Evolutionary conservation across 805 yeast species (phyloP).

Genomic region (Myxozyma neotropica): DNA sequence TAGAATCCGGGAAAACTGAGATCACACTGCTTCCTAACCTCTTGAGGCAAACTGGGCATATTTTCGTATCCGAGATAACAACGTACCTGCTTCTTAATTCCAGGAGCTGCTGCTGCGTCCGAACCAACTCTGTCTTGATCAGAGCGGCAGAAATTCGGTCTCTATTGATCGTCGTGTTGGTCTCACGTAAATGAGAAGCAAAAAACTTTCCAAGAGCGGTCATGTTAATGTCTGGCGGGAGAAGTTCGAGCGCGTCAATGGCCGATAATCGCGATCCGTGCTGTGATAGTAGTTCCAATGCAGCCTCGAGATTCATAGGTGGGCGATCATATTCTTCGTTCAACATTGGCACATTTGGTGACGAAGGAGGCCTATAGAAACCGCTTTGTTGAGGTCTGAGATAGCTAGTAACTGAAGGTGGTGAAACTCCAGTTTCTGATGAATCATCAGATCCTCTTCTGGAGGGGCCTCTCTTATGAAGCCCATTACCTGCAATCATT

Average conservation of each 20-base stretch:
- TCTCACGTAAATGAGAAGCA: slow-evolving; percentile 48
- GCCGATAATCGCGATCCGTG: slow-evolving; percentile 56
- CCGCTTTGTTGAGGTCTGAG: slow-evolving; percentile 6
- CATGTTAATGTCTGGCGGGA: slow-evolving; percentile 58
- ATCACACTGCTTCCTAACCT: slow-evolving; percentile 58
- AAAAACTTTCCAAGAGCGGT: slow-evolving; percentile 50
- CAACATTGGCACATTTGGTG: not conserved
- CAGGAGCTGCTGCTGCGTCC: slow-evolving; percentile 50
- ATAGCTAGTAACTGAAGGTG: slow-evolving; percentile 4
- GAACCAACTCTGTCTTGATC: slow-evolving; percentile 56
- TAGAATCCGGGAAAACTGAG: slow-evolving; percentile 50
- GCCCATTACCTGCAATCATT: not conserved
- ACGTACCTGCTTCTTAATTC: slow-evolving; percentile 45
- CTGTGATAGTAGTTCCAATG: slow-evolving; percentile 47
- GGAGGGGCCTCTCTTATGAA: not conserved
- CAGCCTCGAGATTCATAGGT: slow-evolving; percentile 43
- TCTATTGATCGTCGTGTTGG: slow-evolving; percentile 48
- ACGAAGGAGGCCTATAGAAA: slow-evolving; percentile 4
- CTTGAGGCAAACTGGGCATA: slow-evolving; percentile 65
- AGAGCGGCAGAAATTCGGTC: slow-evolving; percentile 52
- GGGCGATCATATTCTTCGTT: slow-evolving; percentile 10
- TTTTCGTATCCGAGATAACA: slow-evolving; percentile 48
- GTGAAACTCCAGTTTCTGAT: not conserved
- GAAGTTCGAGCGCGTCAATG: slow-evolving; percentile 48
- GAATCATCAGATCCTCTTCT: slow-evolving; percentile 11